These are phyloP conservation scores for Alternaria sp. DNA, from an alignment of 2,329 filamentous ascomycete species.

Conservation along the genomic window DNA sequence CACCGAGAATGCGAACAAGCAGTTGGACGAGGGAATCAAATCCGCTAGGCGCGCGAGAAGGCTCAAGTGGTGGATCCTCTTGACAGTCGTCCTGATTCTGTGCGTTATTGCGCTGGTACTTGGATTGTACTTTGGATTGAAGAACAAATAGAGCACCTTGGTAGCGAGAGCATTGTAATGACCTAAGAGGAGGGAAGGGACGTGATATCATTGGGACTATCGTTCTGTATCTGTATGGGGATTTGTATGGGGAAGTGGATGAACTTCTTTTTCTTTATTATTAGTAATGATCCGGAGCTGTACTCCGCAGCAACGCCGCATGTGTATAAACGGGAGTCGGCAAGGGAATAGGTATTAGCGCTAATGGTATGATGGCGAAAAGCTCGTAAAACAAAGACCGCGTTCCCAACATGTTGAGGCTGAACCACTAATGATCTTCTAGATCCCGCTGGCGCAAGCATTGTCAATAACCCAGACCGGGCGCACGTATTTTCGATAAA, in stretches of 20 bases:
- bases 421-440: neutral
- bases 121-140: constrained; percentile 59
- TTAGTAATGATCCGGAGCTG: constrained; percentile 11
- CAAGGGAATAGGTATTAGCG: neutral
- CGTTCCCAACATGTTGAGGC: neutral
- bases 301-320: constrained; percentile 4
- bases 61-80: constrained; percentile 83
- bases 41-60: constrained; percentile 72
- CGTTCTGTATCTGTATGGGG: neutral
- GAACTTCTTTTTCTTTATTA: neutral
- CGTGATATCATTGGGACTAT: constrained; percentile 1
- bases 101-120: constrained; percentile 59
- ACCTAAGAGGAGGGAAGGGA: neutral
- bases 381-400: neutral
- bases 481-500: neutral
- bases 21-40: constrained; percentile 73
- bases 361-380: constrained; percentile 4
- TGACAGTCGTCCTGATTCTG: constrained; percentile 61
- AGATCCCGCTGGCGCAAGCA: neutral
- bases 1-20: constrained; percentile 72
- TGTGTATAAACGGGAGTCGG: neutral
- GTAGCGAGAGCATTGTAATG: neutral
- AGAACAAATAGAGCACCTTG: neutral
- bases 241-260: neutral
- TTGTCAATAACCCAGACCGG: neutral